These are phyloP conservation scores for Kitagawia praeruptora DNA, from an alignment of 129 eudicot species.

Conservation along the genomic window DNA sequence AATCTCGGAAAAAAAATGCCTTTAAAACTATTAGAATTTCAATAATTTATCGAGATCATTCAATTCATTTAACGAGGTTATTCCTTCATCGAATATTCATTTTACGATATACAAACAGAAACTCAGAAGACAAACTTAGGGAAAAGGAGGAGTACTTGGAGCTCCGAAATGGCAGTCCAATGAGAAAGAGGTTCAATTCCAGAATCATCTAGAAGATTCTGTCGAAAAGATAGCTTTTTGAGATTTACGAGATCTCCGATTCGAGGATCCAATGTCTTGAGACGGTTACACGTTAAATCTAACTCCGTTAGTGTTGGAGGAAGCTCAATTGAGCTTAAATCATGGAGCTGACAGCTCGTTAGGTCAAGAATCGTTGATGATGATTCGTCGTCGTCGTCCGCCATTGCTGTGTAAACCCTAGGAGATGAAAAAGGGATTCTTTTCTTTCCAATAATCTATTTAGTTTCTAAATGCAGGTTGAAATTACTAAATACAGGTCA, in stretches of 20 bases:
- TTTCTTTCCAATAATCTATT: too few species aligned
- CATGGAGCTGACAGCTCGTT: constrained; percentile 79
- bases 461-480: too few species aligned
- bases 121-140: not conserved
- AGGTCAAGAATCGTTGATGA: constrained; percentile 53
- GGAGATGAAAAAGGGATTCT: not conserved
- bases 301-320: constrained; percentile 61
- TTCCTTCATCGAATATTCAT: not conserved
- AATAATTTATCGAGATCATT: not conserved
- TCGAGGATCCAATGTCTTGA: constrained; percentile 65
- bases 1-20: too few species aligned
- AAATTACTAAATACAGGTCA: too few species aligned
- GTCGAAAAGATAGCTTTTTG: constrained; percentile 84
- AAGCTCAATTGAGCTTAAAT: constrained; percentile 76
- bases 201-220: constrained; percentile 56
- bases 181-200: constrained; percentile 57
- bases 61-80: not conserved
- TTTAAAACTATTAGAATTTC: too few species aligned
- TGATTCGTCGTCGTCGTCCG: constrained; percentile 30
- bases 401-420: constrained; percentile 8
- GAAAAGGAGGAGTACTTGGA: constrained; percentile 40
- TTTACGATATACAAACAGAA: not conserved
- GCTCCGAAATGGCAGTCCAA: constrained; percentile 61
- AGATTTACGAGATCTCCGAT: constrained; percentile 55
- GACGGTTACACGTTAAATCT: constrained; percentile 81